These are phyloP conservation scores for Dalbergia cultrata DNA, from an alignment of 306 rosid genomes.

Conservation along the genomic window DNA sequence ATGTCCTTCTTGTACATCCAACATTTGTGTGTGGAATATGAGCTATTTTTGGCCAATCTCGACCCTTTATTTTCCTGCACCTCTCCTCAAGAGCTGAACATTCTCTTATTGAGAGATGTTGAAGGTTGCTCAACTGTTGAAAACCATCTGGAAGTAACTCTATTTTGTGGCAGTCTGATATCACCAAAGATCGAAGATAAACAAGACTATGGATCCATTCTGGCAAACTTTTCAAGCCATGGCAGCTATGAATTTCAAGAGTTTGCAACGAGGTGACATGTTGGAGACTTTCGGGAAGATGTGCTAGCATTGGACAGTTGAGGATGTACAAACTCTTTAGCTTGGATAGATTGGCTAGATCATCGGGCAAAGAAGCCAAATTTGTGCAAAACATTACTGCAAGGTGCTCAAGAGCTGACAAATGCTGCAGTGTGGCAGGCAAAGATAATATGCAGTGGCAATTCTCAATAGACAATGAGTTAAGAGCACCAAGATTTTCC, in stretches of 20 bases:
- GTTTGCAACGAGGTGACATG: constrained; percentile 32
- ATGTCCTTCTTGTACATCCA: constrained; percentile 19
- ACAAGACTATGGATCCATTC: constrained; percentile 36
- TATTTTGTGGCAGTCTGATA: constrained; percentile 39
- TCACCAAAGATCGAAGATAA: constrained; percentile 39
- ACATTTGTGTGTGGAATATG: constrained; percentile 38
- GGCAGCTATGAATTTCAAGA: constrained; percentile 45
- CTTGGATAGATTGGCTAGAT: constrained; percentile 11
- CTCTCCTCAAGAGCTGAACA: constrained; percentile 42
- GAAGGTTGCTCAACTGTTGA: constrained; percentile 21
- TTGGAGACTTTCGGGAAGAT: constrained; percentile 39
- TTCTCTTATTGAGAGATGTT: constrained; percentile 45
- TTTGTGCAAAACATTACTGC: constrained; percentile 45
- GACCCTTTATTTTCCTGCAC: constrained; percentile 20
- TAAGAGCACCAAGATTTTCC: too few species aligned
- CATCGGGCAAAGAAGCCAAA: constrained; percentile 20
- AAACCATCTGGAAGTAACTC: constrained; percentile 39
- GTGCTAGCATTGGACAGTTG: constrained; percentile 21
- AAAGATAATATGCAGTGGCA: constrained; percentile 14
- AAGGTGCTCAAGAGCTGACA: constrained; percentile 35
- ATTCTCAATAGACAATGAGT: too few species aligned
- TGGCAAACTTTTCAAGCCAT: constrained; percentile 14
- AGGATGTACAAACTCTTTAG: constrained; percentile 45
- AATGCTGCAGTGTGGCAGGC: constrained; percentile 4
- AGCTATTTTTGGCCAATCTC: constrained; percentile 35